A percentile compares a stretch with the other conserved stretches of the same genome.
Evolutionary conservation across 2,329 filamentous ascomycete species (phyloP).

Genomic region (Fusarium annulatum): DNA sequence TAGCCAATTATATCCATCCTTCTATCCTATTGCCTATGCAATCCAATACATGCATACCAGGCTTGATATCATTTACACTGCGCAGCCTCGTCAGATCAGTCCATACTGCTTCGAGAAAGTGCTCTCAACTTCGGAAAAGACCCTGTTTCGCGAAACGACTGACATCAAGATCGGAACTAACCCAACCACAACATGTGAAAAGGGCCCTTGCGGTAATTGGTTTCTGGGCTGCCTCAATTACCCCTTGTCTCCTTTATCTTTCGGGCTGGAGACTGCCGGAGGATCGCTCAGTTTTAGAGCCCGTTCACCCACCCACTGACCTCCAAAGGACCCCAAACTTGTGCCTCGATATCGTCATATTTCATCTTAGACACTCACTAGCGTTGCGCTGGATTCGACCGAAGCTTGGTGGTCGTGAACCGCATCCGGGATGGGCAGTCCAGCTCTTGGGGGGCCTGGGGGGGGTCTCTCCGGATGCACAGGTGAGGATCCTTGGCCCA

Average conservation of each 20-base stretch:
- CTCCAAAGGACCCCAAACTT: slow-evolving; percentile 17
- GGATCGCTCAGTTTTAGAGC: slow-evolving; percentile 13
- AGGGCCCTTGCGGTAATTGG: slow-evolving; percentile 4
- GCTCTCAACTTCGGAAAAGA: slow-evolving; percentile 5
- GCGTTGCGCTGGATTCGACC: slow-evolving; percentile 30
- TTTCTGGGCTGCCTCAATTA: slow-evolving; percentile 4
- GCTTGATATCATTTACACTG: neutral
- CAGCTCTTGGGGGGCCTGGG: slow-evolving; percentile 16
- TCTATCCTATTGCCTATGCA: neutral
- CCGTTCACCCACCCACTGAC: slow-evolving; percentile 19
- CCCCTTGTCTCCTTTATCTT: slow-evolving; percentile 22
- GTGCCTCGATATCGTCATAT: slow-evolving; percentile 44
- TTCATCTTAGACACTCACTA: slow-evolving; percentile 41
- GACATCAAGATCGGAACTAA: slow-evolving; percentile 30
- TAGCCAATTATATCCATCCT: neutral
- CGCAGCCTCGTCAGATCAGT: slow-evolving; percentile 6
- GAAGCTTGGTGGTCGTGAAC: slow-evolving; percentile 41
- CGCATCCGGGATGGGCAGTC: slow-evolving; percentile 41
- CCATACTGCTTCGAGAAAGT: slow-evolving; percentile 10
- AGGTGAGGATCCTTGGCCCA: slow-evolving; percentile 29
- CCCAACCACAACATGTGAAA: slow-evolving; percentile 14
- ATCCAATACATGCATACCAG: neutral
- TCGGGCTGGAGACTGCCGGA: slow-evolving; percentile 26
- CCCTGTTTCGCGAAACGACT: slow-evolving; percentile 31
- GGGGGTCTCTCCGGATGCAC: slow-evolving; percentile 27